Conservation (phyloP, 1,284 basidiomycete species). For the Trichosporon inkin region DNA sequence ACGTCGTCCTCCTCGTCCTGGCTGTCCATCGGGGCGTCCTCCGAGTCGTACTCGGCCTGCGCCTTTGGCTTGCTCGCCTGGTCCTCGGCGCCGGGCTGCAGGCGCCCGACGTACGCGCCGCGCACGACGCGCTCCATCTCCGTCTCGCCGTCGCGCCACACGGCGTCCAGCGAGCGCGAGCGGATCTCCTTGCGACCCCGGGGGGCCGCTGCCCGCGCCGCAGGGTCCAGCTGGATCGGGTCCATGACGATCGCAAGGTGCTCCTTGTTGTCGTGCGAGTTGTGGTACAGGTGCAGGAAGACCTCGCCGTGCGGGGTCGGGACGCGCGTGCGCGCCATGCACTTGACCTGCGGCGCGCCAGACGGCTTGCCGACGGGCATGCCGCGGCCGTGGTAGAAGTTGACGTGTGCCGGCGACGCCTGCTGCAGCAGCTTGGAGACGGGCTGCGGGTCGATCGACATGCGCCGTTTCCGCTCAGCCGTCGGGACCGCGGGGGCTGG, state of each 20-base stretch:
- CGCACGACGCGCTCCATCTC: slow-evolving; percentile 89
- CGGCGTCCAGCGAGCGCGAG: slow-evolving; percentile 73
- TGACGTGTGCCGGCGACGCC: slow-evolving; percentile 30
- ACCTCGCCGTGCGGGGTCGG: slow-evolving; percentile 93
- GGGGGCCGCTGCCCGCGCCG: slow-evolving; percentile 47
- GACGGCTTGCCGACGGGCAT: slow-evolving; percentile 10
- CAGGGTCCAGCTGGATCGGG: slow-evolving; percentile 63
- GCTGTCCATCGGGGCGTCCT: slow-evolving; percentile 12
- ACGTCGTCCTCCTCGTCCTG: slow-evolving; percentile 31
- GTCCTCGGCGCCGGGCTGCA: slow-evolving; percentile 50
- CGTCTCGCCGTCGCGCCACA: slow-evolving; percentile 83
- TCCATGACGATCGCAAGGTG: slow-evolving; percentile 97
- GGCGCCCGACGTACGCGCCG: slow-evolving; percentile 86
- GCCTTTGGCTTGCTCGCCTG: slow-evolving; percentile 28
- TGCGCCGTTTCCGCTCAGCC: slow-evolving; percentile 31
- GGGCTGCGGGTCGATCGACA: slow-evolving; percentile 46
- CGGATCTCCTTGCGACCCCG: slow-evolving; percentile 59
- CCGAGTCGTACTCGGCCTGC: slow-evolving; percentile 14
- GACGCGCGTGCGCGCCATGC: slow-evolving; percentile 94
- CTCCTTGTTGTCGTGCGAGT: slow-evolving; percentile 83
- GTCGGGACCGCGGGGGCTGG: neutral
- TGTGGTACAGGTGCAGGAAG: slow-evolving; percentile 84
- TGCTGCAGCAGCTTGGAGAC: slow-evolving; percentile 39
- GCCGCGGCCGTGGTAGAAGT: slow-evolving; percentile 21
- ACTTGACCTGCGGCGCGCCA: slow-evolving; percentile 50